Conservation (phyloP, 2,329 filamentous ascomycete genomes). For the Penicillium aurantiogriseum region DNA sequence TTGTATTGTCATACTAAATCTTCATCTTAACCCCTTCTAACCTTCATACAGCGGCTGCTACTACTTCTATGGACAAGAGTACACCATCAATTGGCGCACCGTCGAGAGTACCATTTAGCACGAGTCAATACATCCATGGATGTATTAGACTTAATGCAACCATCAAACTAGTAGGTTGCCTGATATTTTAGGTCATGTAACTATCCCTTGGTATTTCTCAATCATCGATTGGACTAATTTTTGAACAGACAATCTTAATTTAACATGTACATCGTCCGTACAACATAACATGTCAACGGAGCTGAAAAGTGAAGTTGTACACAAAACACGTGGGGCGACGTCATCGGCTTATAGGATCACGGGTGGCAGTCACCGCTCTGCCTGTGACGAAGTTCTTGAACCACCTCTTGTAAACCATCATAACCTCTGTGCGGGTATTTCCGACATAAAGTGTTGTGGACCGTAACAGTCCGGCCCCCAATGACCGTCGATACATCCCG, state of each 20-base stretch:
- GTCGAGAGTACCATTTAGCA: neutral
- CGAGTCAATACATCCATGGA: no score
- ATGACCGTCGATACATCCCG: conserved; percentile 13
- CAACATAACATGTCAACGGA: neutral
- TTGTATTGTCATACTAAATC: neutral
- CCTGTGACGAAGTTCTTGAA: neutral
- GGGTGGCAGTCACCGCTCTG: conserved; percentile 5
- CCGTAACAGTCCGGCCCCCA: conserved; percentile 5
- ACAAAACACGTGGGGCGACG: conserved; percentile 36
- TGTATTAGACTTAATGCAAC: no score
- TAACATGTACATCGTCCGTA: neutral
- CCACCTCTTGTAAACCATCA: neutral
- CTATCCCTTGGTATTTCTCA: neutral
- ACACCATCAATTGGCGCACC: no score
- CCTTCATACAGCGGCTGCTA: no score
- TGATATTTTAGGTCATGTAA: no score
- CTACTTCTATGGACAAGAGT: no score
- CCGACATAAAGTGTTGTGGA: conserved; percentile 4
- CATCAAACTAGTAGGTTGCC: no score
- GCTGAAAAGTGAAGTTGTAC: neutral
- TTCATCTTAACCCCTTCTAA: no score
- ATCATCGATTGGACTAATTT: neutral
- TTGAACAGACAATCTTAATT: neutral
- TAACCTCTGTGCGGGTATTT: conserved; percentile 3
- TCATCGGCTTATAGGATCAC: conserved; percentile 29